phyloP scores from a whole-genome alignment of 176 grass and related monocot species.

The Raddia guianensis region DNA sequence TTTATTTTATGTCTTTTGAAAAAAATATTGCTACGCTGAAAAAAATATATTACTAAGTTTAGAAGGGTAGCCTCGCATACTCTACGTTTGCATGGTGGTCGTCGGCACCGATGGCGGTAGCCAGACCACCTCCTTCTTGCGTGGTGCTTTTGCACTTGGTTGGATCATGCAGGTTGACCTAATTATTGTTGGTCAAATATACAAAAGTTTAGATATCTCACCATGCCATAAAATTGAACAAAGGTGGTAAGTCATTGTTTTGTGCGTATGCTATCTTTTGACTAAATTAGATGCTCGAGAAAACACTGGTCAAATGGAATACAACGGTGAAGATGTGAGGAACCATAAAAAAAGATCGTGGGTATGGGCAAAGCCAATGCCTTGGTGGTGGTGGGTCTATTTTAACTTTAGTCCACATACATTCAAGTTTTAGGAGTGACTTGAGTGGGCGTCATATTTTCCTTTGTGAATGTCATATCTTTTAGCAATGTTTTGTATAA shows the following conservation, averaged over 20 bases:
- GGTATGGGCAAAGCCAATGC: neutral
- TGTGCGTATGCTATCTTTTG: neutral
- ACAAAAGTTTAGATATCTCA: neutral
- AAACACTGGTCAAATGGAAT: neutral
- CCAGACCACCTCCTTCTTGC: too few species aligned
- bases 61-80: too few species aligned
- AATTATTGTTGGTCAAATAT: neutral
- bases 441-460: neutral
- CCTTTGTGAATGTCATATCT: neutral
- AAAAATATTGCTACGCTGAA: too few species aligned
- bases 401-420: neutral
- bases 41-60: too few species aligned
- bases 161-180: too few species aligned
- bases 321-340: neutral
- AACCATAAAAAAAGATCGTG: neutral
- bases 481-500: neutral
- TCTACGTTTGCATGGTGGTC: too few species aligned
- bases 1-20: too few species aligned
- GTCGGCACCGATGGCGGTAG: too few species aligned
- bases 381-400: neutral
- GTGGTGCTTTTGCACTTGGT: too few species aligned
- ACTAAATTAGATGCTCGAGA: neutral
- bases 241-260: neutral
- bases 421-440: neutral
- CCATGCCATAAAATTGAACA: neutral